Base-by-base conservation (phyloP, 139 green algal species). In the Raphidocelis subcapitata region DNA sequence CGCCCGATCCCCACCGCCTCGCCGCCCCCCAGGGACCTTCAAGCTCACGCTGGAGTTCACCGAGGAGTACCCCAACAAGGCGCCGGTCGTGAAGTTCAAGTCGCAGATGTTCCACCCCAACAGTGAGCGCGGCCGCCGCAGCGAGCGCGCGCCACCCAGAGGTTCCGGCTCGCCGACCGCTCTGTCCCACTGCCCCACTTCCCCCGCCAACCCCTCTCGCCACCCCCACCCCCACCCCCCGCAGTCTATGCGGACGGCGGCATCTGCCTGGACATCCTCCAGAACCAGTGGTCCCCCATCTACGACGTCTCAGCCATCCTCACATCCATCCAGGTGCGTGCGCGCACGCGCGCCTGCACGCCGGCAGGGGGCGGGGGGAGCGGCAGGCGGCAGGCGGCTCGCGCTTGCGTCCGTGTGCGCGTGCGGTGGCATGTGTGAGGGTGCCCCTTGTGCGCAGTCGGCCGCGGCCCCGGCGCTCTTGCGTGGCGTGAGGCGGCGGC, bases 271-370 rank as follows among this genome's bases (percentile, higher is more conserved):
- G 96, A 99, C 84, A 99, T 99, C 63, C 73, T 99, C 29, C 96
- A 99, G 67, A 99, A 98, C 65, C 89, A 98, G 82, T 99, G 96
- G 96, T 96, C 87, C 72, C 95, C 96, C n/a, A 98, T 99, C 78
- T 99, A 99, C 67, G 95, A 99, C 65, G 94, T 98, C 0, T 86
- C 89, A 16, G 95, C 94, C 14, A 94, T 99, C 46, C 82, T 99
- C 3, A 99, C 96, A 16, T 98, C 92, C 12, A 98, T 99, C 28
- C 93, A 94, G 84, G 90, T 93, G 55, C 1, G 59, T 4, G 10
- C n/a, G n/a, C n/a, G n/a, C n/a, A n/a, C 23, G 28, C 28, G 8
- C 21, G 55, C 20, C 55, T 33, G 55, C n/a, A 28, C 55, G 14
- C 55, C 18, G 20, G 23, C n/a, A n/a, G n/a, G n/a, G n/a, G n/a